Base-by-base conservation (phyloP, 1,284 basidiomycete species). In the Pulveroboletus sp. region DNA sequence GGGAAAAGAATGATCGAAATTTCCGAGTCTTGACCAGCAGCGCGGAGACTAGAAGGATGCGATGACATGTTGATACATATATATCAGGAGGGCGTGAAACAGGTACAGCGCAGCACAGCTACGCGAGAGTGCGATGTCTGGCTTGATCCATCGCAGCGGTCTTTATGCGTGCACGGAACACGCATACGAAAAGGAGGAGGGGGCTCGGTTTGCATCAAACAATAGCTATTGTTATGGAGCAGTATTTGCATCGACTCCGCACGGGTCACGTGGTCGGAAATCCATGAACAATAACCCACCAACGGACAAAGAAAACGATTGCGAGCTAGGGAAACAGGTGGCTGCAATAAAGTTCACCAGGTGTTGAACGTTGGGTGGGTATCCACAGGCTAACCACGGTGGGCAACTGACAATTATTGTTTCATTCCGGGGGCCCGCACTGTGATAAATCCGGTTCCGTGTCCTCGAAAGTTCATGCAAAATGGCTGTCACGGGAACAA, bases 21-120 rank as follows among this genome's bases (percentile, higher is more conserved):
- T 48, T 53, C 59, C 47, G 54, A 60, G 48, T 60, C 54, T 69
- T 66, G 68, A 59, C 68, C 71, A 68, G 71, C 67, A 61, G 70
- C 39, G 58, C 49, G 60, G 40, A 54, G 53, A 58, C 53, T 51
- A 52, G 60, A 56, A 48, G 47, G 21, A 52, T 52, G 64, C 51
- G 60, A 59, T 33, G 59, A 19, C 64, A 72, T 68, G 46, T 19
- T 51, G 50, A 48, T 48, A 54, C 46, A 64, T 56, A 64, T 56
- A 53, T 36, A 47, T 40, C 51, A 43, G 54, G 17, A n/a, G 44
- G 52, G 42, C 42, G 48, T 48, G 52, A 56, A 56, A 60, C 51
- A 52, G 44, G 45, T 54, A 59, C 61, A 52, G 68, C 56, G 63
- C 47, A 73, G 69, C 65, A 54, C 65, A 62, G 65, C 63, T 71